Percentiles rank a stretch among this genome's conserved stretches.
Evolutionary conservation across 306 rosid species (phyloP).

Genomic region (Canavalia ensiformis): DNA sequence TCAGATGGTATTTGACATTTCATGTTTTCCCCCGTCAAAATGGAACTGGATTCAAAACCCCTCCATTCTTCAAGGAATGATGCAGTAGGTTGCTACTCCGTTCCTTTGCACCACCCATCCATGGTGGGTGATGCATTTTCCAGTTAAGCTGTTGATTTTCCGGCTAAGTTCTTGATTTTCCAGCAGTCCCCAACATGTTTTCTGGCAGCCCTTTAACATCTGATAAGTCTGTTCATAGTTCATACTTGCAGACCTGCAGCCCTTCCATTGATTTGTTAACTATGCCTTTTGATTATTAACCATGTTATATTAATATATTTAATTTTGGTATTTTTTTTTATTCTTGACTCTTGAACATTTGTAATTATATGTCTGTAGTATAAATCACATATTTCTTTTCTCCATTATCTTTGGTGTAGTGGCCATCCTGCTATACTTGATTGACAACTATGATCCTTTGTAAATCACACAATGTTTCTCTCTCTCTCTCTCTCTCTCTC

Average conservation of each 20-base stretch:
- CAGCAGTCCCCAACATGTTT: neutral
- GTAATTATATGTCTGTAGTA: neutral
- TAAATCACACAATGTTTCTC: neutral
- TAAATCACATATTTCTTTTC: neutral
- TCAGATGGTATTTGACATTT: conserved; percentile 31
- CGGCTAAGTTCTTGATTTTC: neutral
- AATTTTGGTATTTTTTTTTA: neutral
- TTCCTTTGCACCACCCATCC: conserved; percentile 18
- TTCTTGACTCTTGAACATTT: neutral
- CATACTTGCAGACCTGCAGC: neutral
- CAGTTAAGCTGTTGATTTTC: neutral
- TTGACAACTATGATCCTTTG: conserved; percentile 12
- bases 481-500: neutral
- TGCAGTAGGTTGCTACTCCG: neutral
- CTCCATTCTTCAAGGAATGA: conserved; percentile 18
- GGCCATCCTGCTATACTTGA: neutral
- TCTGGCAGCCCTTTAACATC: neutral
- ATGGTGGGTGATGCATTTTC: neutral
- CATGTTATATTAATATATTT: neutral
- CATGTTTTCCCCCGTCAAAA: neutral
- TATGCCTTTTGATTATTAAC: neutral
- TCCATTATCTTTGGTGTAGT: neutral
- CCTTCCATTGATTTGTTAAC: neutral
- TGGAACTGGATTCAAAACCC: neutral
- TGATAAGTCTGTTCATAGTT: neutral